These are phyloP conservation scores for Bolboschoenoplectus hybrid DNA, from an alignment of 202 grass and related monocot species.

Conservation along the genomic window DNA sequence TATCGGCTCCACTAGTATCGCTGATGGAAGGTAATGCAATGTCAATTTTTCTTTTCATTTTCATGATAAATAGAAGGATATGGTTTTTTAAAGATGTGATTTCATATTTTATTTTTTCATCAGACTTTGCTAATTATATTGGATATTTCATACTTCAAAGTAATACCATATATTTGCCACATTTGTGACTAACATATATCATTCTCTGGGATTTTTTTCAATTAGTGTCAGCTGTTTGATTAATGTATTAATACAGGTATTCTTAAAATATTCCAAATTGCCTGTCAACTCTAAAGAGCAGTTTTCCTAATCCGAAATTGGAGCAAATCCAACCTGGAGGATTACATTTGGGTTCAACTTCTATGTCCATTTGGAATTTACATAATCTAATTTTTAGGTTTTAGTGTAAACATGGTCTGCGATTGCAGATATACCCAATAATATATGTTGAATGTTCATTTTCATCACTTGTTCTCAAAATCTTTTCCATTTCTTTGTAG, in stretches of 20 bases:
- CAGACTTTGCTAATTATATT: constrained; percentile 9
- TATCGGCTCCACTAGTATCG: constrained; percentile 88
- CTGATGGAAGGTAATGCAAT: constrained; percentile 88
- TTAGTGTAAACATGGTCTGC: not conserved
- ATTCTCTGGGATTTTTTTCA: not conserved
- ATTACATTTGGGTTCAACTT: not conserved
- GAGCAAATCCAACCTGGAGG: not conserved
- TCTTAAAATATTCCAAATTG: not conserved
- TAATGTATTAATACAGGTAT: not conserved
- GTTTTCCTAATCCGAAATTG: not conserved
- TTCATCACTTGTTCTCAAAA: constrained; percentile 24
- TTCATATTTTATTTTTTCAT: not conserved
- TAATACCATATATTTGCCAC: constrained; percentile 5
- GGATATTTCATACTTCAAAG: not conserved
- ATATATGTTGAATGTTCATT: not conserved
- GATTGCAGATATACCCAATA: not conserved
- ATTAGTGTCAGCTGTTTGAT: not conserved
- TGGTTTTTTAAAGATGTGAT: not conserved
- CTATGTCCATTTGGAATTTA: not conserved
- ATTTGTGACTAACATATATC: not conserved
- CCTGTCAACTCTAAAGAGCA: not conserved
- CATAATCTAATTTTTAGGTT: not conserved
- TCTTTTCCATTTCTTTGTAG: constrained; percentile 48
- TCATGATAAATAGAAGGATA: constrained; percentile 20
- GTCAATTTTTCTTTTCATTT: constrained; percentile 25